Conservation (phyloP, 192 early-diverging fungal genomes). For the Coemansia sp. region DNA sequence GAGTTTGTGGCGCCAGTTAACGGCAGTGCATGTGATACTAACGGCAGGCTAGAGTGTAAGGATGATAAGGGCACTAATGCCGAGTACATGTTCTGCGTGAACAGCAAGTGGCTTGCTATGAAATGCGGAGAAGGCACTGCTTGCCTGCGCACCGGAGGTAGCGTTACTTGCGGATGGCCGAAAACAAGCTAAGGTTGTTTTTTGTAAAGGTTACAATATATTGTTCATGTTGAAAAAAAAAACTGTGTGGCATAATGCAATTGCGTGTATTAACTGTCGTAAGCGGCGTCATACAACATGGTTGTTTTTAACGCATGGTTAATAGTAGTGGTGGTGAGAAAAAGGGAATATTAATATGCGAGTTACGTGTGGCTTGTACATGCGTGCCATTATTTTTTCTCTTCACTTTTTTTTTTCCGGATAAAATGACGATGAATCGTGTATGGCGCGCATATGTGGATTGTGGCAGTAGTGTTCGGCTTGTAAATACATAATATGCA, state of each 20-base stretch:
- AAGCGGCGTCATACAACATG: background rate
- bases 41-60: background rate
- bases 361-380: background rate
- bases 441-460: background rate
- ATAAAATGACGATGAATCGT: too few species aligned
- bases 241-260: background rate
- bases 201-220: background rate
- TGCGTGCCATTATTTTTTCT: background rate
- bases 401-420: too few species aligned
- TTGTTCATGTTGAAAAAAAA: background rate
- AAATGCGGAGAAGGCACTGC: conserved; percentile 4
- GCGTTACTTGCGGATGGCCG: background rate
- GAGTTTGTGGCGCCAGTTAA: background rate
- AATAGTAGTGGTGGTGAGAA: background rate
- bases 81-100: conserved; percentile 5
- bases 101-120: conserved; percentile 5
- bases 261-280: background rate
- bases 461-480: background rate
- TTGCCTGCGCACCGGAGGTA: background rate
- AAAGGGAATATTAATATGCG: background rate
- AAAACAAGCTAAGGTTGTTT: background rate
- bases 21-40: background rate
- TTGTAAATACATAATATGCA: background rate
- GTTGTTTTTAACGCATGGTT: background rate
- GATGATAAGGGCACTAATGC: background rate